Conservation (phyloP, 202 grass and related monocot species). For the Schoenoplectus triqueter region DNA sequence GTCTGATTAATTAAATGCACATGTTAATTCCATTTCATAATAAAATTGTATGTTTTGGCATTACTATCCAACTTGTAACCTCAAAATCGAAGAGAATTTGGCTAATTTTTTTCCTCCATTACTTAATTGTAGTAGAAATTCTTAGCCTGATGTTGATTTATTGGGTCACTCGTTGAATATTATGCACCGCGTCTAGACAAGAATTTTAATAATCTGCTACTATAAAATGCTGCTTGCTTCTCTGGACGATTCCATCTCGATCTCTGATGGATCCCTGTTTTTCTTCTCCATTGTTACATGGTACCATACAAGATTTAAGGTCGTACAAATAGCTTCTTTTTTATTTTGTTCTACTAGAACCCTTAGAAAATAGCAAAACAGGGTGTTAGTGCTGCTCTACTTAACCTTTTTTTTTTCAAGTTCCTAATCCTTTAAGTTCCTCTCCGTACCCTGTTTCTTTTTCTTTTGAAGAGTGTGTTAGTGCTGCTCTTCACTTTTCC, state of each 20-base stretch:
- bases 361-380: not conserved
- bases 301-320: constrained; percentile 29
- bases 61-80: not conserved
- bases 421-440: not conserved
- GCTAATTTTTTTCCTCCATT: not conserved
- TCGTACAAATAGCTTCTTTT: not conserved
- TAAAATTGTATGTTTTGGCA: not conserved
- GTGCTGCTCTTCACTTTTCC: not conserved
- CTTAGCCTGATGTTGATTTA: not conserved
- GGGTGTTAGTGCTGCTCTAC: not conserved
- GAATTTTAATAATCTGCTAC: not conserved
- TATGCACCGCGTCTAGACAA: not conserved
- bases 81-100: not conserved
- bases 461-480: no score
- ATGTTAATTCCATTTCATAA: not conserved
- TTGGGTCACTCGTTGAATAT: not conserved
- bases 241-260: constrained; percentile 23
- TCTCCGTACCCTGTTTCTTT: no score
- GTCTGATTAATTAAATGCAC: not conserved
- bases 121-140: not conserved
- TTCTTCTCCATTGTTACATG: not conserved
- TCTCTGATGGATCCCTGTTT: not conserved
- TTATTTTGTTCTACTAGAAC: not conserved
- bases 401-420: not conserved
- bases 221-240: not conserved